These are phyloP conservation scores for Colletotrichum sp. DNA, from an alignment of 2,329 filamentous ascomycete species.

Conservation along the genomic window DNA sequence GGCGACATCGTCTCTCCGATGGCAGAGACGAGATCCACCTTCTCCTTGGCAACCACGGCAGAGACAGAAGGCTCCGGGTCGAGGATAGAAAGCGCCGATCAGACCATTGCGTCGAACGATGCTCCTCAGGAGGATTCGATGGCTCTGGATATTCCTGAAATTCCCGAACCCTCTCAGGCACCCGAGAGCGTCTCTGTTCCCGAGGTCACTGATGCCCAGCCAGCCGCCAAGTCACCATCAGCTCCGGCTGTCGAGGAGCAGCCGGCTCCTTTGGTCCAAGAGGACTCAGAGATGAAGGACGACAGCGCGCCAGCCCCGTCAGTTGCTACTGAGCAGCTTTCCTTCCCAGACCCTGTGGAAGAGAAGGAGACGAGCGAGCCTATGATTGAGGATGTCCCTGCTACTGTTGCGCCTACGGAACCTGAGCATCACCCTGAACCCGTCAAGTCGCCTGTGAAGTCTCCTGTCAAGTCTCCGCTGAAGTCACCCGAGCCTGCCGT, in stretches of 20 bases:
- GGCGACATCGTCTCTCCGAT: slow-evolving; percentile 16
- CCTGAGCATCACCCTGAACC: not conserved
- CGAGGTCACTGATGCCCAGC: not conserved
- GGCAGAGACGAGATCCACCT: slow-evolving; percentile 16
- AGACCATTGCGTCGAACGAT: slow-evolving; percentile 2
- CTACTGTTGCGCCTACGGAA: not conserved
- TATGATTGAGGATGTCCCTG: not conserved
- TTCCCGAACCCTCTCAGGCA: not conserved
- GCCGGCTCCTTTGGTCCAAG: not conserved
- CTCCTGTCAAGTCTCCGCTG: not conserved
- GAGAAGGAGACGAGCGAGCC: not conserved
- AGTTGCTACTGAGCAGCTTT: not conserved
- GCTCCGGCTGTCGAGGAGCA: not conserved
- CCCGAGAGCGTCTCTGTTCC: not conserved
- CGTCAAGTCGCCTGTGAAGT: not conserved
- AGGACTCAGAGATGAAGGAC: not conserved
- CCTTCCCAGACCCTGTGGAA: not conserved
- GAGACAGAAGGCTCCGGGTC: slow-evolving; percentile 13
- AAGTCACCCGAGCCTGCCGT: not conserved
- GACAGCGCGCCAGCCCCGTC: not conserved
- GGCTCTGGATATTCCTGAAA: not conserved
- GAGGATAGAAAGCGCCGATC: slow-evolving; percentile 6
- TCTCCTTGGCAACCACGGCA: slow-evolving; percentile 15
- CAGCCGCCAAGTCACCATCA: not conserved
- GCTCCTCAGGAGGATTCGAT: slow-evolving; percentile 1